A percentile compares a stretch with the other conserved stretches of the same genome.
These are phyloP conservation scores for Trichoderma polysporum DNA, from an alignment of 2,329 filamentous ascomycete genomes.

Conservation along the genomic window DNA sequence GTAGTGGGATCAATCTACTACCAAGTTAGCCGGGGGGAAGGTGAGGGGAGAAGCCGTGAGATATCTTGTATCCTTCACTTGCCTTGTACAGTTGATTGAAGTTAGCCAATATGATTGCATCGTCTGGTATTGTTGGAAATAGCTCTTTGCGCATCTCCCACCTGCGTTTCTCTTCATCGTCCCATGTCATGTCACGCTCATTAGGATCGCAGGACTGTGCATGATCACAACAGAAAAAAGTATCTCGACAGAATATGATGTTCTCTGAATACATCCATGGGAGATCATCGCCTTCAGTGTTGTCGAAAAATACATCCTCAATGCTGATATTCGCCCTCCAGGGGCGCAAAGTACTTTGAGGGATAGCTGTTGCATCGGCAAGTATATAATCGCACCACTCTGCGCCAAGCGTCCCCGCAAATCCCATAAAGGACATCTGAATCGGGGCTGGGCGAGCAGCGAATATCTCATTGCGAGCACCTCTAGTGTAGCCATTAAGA, in stretches of 20 bases:
- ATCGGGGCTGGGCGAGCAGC: conserved; percentile 91
- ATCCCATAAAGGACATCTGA: conserved; percentile 99
- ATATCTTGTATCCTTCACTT: conserved; percentile 30
- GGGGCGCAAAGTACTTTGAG: conserved; percentile 75
- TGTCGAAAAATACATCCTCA: conserved; percentile 65
- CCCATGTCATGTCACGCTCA: conserved; percentile 71
- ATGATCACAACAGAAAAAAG: conserved; percentile 98
- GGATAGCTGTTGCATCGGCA: conserved; percentile 84
- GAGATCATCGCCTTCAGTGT: conserved; percentile 67
- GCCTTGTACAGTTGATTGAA: conserved; percentile 99
- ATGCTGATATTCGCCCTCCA: conserved; percentile 73
- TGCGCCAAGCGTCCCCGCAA: conserved; percentile 90
- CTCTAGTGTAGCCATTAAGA: conserved; percentile 95
- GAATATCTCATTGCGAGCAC: conserved; percentile 96
- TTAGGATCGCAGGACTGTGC: conserved; percentile 79
- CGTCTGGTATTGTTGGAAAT: conserved; percentile 78
- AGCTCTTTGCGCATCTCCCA: conserved; percentile 94
- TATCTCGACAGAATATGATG: conserved; percentile 89
- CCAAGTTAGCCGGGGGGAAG: not conserved
- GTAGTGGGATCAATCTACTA: conserved; percentile 90
- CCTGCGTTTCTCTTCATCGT: conserved; percentile 74
- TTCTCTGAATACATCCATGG: conserved; percentile 97
- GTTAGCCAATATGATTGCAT: conserved; percentile 89
- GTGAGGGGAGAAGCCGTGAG: not conserved
- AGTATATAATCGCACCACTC: conserved; percentile 99